phyloP scores from a whole-genome alignment of 768 basidiomycete genomes.

The Tricholoma matsutake region DNA sequence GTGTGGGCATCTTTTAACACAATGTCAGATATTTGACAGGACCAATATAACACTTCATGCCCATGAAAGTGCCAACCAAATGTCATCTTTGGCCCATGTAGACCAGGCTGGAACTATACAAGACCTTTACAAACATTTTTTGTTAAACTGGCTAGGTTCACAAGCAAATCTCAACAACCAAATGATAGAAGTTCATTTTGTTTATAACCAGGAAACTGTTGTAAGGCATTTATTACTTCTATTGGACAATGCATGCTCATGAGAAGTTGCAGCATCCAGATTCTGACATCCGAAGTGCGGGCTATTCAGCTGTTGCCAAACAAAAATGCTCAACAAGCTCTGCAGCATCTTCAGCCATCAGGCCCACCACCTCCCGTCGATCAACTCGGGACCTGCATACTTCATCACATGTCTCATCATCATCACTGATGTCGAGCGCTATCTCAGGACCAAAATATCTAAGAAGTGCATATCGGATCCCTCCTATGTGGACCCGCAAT shows the following conservation, averaged over 20 bases:
- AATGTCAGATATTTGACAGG: not conserved
- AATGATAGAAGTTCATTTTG: not conserved
- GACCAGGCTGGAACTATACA: not conserved
- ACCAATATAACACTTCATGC: not conserved
- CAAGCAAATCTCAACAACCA: not conserved
- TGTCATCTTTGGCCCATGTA: not conserved
- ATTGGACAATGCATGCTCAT: not conserved
- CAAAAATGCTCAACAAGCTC: not conserved
- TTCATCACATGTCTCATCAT: not conserved
- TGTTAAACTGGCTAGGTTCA: not conserved
- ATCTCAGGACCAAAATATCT: not conserved
- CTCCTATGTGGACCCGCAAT: slow-evolving; percentile 1
- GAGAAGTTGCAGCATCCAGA: not conserved
- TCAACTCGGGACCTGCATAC: not conserved
- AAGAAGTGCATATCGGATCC: not conserved
- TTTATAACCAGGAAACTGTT: not conserved
- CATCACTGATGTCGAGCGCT: not conserved
- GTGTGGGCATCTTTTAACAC: not conserved
- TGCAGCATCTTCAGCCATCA: not conserved
- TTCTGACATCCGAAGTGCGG: not conserved
- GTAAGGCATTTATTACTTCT: not conserved
- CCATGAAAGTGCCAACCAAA: not conserved
- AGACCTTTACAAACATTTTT: not conserved
- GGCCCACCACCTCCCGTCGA: not conserved
- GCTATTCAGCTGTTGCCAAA: not conserved